Conservation (phyloP, 1,139 yeast genomes). For the Keqinozyma sinolaborantium region DNA sequence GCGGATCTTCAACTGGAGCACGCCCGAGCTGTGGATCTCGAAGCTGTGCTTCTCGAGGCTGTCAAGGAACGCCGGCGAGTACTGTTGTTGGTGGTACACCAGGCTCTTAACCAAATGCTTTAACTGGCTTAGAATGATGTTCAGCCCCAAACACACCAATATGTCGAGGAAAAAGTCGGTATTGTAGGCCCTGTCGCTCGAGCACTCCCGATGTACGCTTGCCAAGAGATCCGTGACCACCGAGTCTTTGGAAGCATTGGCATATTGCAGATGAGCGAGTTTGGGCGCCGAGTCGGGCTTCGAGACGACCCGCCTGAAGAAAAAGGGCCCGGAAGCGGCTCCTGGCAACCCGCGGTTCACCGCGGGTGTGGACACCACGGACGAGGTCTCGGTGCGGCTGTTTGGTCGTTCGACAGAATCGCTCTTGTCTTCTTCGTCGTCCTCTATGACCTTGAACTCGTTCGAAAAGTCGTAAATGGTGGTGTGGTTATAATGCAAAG, state of each 20-base stretch:
- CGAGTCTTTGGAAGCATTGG: conserved; percentile 2
- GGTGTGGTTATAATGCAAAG: conserved; percentile 20
- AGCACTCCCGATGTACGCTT: background rate
- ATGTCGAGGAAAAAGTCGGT: conserved; percentile 8
- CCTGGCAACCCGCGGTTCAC: conserved; percentile 2
- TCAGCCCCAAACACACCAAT: conserved; percentile 17
- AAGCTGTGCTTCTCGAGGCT: conserved; percentile 11
- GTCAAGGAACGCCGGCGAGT: conserved; percentile 4
- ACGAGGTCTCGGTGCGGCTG: background rate
- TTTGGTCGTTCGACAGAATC: conserved; percentile 1
- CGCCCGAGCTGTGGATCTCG: conserved; percentile 15
- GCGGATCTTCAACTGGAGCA: conserved; percentile 6
- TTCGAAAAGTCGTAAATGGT: conserved; percentile 17
- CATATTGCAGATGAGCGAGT: too few species aligned
- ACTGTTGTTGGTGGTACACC: conserved; percentile 4
- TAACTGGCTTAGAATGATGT: conserved; percentile 13
- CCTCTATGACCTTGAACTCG: conserved; percentile 15
- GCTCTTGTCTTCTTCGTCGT: conserved; percentile 5
- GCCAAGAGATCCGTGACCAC: background rate
- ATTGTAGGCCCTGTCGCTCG: background rate
- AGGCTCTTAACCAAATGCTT: background rate
- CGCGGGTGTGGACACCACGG: background rate
- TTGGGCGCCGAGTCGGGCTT: conserved; percentile 4
- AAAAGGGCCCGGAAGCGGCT: conserved; percentile 3
- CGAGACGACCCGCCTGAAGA: conserved; percentile 2